A percentile compares a stretch with the other conserved stretches of the same genome.
Evolutionary conservation across 495 filamentous ascomycete species (phyloP).

Genomic region (Penicillium argentinense): DNA sequence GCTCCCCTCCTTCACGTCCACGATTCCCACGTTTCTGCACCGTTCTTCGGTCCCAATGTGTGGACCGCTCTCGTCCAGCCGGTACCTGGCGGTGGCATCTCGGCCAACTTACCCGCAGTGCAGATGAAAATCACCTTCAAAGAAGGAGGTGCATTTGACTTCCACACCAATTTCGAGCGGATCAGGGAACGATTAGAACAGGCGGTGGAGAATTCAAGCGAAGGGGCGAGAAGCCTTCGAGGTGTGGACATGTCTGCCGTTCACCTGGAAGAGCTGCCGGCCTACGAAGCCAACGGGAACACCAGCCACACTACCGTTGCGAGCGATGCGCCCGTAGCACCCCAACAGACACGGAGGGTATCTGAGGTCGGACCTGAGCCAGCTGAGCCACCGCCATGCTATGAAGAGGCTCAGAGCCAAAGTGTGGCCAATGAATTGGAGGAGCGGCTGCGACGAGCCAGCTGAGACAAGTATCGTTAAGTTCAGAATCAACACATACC

Average conservation of each 20-base stretch:
- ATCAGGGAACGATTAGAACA: conserved; percentile 82
- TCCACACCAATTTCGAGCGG: conserved; percentile 77
- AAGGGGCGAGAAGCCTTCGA: conserved; percentile 43
- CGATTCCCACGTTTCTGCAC: conserved; percentile 87
- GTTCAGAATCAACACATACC: no score
- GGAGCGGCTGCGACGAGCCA: conserved; percentile 39
- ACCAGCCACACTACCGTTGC: conserved; percentile 4
- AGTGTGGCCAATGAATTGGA: conserved; percentile 67
- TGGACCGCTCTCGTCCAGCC: conserved; percentile 82
- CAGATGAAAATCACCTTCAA: conserved; percentile 86
- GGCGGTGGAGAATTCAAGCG: conserved; percentile 67
- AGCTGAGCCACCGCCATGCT: conserved; percentile 84
- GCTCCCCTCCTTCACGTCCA: conserved; percentile 79
- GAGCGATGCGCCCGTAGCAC: conserved; percentile 6
- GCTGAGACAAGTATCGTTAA: conserved; percentile 9
- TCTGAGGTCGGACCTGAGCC: conserved; percentile 44
- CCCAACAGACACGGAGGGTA: conserved; percentile 14
- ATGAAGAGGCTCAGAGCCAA: conserved; percentile 84
- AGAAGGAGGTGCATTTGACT: conserved; percentile 93
- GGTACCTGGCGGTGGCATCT: conserved; percentile 81
- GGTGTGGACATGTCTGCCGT: conserved; percentile 58
- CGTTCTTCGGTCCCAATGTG: conserved; percentile 94
- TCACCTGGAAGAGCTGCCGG: conserved; percentile 80
- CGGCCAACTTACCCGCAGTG: conserved; percentile 66
- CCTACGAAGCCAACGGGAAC: conserved; percentile 57